Percentiles rank a stretch among this genome's conserved stretches.
Evolutionary conservation across 371 early-diverging fungal species (phyloP).

Genomic region (Mortierella sp.): DNA sequence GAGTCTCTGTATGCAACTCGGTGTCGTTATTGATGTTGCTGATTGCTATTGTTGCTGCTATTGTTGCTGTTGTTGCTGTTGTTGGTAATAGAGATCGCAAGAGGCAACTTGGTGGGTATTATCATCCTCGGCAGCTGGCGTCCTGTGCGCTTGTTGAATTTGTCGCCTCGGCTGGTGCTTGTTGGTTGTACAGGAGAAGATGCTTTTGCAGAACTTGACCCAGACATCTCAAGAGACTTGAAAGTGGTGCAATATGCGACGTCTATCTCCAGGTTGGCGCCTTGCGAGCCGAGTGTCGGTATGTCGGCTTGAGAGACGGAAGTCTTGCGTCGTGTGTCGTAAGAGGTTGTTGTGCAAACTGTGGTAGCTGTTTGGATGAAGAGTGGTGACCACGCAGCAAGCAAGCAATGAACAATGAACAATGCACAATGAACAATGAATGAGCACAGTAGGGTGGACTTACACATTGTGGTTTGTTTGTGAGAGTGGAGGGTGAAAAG

Average conservation of each 20-base stretch:
- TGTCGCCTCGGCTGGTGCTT: background rate
- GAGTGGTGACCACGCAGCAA: background rate
- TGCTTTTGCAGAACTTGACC: background rate
- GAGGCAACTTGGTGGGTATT: background rate
- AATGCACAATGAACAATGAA: background rate
- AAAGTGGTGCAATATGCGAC: background rate
- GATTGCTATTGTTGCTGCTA: background rate
- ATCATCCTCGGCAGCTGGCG: background rate
- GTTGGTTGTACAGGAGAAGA: background rate
- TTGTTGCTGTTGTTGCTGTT: background rate
- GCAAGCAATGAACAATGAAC: background rate
- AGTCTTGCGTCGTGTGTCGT: background rate
- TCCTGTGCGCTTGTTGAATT: background rate
- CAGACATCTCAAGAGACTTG: background rate
- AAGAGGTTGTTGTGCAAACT: background rate
- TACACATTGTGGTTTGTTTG: slow-evolving; percentile 11
- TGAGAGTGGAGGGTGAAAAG: background rate
- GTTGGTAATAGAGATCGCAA: background rate
- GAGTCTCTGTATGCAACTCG: background rate
- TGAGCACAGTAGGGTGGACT: background rate
- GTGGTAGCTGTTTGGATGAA: background rate
- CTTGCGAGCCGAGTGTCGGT: background rate
- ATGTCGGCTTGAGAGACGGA: too few relatives aligned
- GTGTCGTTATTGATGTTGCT: background rate
- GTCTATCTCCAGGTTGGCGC: background rate